Conservation (phyloP, 495 filamentous ascomycete species). For the Tetracladium marchalianum region DNA sequence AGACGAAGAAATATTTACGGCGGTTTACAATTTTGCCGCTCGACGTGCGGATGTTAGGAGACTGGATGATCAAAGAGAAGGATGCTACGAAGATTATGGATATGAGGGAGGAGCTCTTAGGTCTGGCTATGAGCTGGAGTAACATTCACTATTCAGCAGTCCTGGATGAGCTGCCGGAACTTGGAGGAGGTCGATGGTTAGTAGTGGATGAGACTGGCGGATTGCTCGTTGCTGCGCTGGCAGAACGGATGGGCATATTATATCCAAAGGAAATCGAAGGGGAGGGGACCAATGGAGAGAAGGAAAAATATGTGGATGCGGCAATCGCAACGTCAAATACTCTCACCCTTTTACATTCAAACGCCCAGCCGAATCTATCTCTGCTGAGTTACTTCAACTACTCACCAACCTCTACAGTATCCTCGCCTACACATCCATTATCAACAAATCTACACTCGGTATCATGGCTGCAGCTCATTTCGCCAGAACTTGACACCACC, state of each 20-base stretch:
- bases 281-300: slow-evolving; percentile 7
- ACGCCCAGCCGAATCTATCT: slow-evolving; percentile 79
- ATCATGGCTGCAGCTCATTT: slow-evolving; percentile 82
- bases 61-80: slow-evolving; percentile 65
- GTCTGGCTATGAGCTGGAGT: slow-evolving; percentile 45
- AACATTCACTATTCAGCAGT: slow-evolving; percentile 39
- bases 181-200: slow-evolving; percentile 60
- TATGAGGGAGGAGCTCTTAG: slow-evolving; percentile 76
- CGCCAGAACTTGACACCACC: slow-evolving; percentile 59
- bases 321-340: slow-evolving; percentile 47
- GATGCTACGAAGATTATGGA: slow-evolving; percentile 79
- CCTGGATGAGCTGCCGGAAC: slow-evolving; percentile 16
- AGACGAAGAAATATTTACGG: slow-evolving; percentile 85
- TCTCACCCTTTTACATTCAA: slow-evolving; percentile 78
- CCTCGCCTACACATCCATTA: slow-evolving; percentile 53
- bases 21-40: slow-evolving; percentile 77
- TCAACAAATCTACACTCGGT: slow-evolving; percentile 69
- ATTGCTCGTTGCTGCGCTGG: slow-evolving; percentile 75
- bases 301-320: not conserved
- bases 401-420: slow-evolving; percentile 34
- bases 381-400: slow-evolving; percentile 81
- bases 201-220: slow-evolving; percentile 88
- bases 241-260: slow-evolving; percentile 84
- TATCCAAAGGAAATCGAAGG: slow-evolving; percentile 12
- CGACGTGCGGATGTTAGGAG: slow-evolving; percentile 62